Evolutionary conservation across 2,329 filamentous ascomycete species (phyloP).

Genomic region (Diaporthe sp.): DNA sequence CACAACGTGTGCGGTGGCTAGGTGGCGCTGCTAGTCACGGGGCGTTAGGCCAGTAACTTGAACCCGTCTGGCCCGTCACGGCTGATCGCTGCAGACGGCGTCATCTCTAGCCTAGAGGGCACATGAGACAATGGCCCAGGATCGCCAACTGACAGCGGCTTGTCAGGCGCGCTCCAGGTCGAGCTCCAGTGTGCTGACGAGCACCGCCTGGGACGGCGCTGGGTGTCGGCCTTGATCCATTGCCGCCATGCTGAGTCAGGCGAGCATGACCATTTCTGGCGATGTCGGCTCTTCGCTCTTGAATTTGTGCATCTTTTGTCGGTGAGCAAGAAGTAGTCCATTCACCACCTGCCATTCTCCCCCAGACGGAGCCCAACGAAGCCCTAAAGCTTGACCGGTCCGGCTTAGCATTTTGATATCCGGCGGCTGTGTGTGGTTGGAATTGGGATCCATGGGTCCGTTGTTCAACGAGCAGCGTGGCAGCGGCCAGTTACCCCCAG

Average conservation of each 20-base stretch:
- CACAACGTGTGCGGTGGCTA: conserved; percentile 3
- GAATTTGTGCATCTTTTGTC: conserved; percentile 14
- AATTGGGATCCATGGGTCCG: conserved; percentile 15
- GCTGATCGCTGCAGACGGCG: conserved; percentile 18
- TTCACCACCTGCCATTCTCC: background rate
- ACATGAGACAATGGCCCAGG: conserved; percentile 6
- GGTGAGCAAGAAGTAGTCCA: conserved; percentile 16
- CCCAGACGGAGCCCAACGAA: conserved; percentile 11
- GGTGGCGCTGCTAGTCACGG: conserved; percentile 16
- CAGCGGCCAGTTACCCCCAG: conserved; percentile 24
- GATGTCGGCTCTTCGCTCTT: conserved; percentile 17
- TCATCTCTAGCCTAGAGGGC: conserved; percentile 4
- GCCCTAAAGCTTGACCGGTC: conserved; percentile 22
- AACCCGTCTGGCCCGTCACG: background rate
- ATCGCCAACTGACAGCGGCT: conserved; percentile 22
- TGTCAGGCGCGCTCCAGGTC: background rate
- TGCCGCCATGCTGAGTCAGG: conserved; percentile 27
- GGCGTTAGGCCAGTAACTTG: conserved; percentile 12
- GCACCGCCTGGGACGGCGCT: background rate
- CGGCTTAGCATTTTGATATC: conserved; percentile 30
- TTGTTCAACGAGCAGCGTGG: conserved; percentile 28
- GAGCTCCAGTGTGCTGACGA: conserved; percentile 5
- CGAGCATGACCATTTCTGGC: conserved; percentile 18
- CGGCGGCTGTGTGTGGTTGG: conserved; percentile 26
- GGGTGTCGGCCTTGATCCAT: conserved; percentile 10